Conservation (phyloP, 169 alveolate genomes). For the Plasmodium blacklocki region DNA sequence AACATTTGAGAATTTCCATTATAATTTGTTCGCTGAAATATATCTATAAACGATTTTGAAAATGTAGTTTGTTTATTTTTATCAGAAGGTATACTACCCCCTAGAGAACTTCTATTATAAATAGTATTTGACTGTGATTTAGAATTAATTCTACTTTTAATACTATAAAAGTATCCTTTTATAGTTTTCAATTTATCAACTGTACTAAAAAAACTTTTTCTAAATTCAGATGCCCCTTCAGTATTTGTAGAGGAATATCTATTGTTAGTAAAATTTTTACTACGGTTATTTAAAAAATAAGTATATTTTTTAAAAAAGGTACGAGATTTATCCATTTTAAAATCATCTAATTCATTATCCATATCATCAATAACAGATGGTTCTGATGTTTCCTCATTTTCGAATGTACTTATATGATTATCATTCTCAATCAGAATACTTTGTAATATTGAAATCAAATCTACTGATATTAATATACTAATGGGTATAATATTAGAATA, state of each 20-base stretch:
- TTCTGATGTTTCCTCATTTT: conserved; percentile 64
- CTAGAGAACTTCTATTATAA: conserved; percentile 28
- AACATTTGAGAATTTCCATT: not conserved
- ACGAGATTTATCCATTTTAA: conserved; percentile 44
- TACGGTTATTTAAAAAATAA: conserved; percentile 30
- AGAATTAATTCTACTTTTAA: not conserved
- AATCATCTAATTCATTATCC: conserved; percentile 15
- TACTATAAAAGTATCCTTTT: conserved; percentile 39
- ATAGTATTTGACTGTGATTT: conserved; percentile 12
- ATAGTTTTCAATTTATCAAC: conserved; percentile 31
- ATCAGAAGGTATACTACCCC: not conserved
- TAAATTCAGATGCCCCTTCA: conserved; percentile 11
- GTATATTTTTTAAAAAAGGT: conserved; percentile 72
- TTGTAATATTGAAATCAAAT: conserved; percentile 64
- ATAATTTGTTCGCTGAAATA: not conserved
- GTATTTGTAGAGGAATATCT: conserved; percentile 22
- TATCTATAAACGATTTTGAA: not conserved
- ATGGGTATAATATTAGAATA: conserved; percentile 70
- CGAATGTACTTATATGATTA: conserved; percentile 61
- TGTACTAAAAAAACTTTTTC: conserved; percentile 34
- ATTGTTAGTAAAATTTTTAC: conserved; percentile 22
- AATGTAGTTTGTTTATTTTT: not conserved
- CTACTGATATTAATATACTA: conserved; percentile 62
- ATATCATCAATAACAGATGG: conserved; percentile 19
- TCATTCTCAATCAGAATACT: conserved; percentile 68